Conservation (phyloP, 2,329 filamentous ascomycete species). For the Cladosporium sphaerospermum region DNA sequence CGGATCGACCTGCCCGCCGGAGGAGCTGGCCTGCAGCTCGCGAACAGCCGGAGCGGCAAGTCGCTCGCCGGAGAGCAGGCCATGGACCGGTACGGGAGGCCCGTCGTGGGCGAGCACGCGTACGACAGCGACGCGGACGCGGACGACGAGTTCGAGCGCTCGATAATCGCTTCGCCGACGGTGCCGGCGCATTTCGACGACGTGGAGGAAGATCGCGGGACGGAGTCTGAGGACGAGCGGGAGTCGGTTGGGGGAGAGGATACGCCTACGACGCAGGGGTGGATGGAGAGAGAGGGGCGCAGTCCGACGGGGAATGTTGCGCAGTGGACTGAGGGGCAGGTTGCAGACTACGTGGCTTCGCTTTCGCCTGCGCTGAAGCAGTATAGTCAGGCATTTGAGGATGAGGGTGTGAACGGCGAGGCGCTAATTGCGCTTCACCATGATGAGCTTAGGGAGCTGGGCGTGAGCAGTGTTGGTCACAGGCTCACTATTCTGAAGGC, state of each 20-base stretch:
- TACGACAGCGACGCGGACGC: constrained; percentile 74
- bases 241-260: constrained; percentile 50
- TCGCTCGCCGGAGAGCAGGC: background rate
- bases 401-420: constrained; percentile 91
- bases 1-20: constrained; percentile 18
- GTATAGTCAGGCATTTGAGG: constrained; percentile 44
- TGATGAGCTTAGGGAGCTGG: constrained; percentile 92
- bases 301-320: constrained; percentile 70
- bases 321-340: constrained; percentile 80
- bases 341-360: constrained; percentile 72
- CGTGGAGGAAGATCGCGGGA: constrained; percentile 57
- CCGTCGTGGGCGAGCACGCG: constrained; percentile 31
- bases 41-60: constrained; percentile 3
- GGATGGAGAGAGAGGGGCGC: constrained; percentile 28
- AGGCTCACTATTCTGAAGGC: constrained; percentile 90
- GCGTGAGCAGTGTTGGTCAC: constrained; percentile 86
- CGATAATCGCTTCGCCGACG: constrained; percentile 59
- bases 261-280: constrained; percentile 61
- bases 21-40: constrained; percentile 1
- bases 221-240: constrained; percentile 36
- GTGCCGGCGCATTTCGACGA: constrained; percentile 58
- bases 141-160: constrained; percentile 77
- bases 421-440: constrained; percentile 83
- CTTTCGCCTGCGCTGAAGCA: constrained; percentile 27
- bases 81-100: constrained; percentile 30